A percentile compares a stretch with the other conserved stretches of the same genome.
These are phyloP conservation scores for Lyophyllum semitale DNA, from an alignment of 768 basidiomycete genomes.

Conservation along the genomic window DNA sequence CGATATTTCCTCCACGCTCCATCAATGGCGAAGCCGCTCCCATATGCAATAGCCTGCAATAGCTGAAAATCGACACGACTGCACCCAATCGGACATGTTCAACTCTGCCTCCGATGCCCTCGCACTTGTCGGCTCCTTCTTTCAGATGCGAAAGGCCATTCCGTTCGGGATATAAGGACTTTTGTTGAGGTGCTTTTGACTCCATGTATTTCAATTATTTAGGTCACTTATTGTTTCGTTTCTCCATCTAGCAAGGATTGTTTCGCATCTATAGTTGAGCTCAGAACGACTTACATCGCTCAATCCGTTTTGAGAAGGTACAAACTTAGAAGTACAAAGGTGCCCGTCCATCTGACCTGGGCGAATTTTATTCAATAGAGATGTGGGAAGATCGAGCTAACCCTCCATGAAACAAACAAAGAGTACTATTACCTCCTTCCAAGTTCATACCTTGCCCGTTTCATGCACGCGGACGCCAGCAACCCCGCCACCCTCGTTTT, in stretches of 20 bases:
- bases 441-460: neutral
- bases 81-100: conserved; percentile 9
- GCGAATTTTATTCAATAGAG: conserved; percentile 2
- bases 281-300: neutral
- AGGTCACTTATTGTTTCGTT: neutral
- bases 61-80: neutral
- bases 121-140: neutral
- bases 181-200: neutral
- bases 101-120: conserved; percentile 12
- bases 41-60: neutral
- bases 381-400: neutral
- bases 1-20: neutral
- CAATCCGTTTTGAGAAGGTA: neutral
- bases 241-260: neutral
- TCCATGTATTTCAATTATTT: neutral
- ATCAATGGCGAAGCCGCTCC: neutral
- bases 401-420: neutral
- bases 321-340: neutral
- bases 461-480: conserved; percentile 1
- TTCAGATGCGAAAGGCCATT: conserved; percentile 3
- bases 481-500: conserved; percentile 6
- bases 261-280: neutral
- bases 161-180: neutral
- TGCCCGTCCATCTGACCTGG: neutral
- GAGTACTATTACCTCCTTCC: neutral